Percentiles rank a stretch among this genome's conserved stretches.
Conservation (phyloP, 345 rosid genomes). For the Garcia nutans region DNA sequence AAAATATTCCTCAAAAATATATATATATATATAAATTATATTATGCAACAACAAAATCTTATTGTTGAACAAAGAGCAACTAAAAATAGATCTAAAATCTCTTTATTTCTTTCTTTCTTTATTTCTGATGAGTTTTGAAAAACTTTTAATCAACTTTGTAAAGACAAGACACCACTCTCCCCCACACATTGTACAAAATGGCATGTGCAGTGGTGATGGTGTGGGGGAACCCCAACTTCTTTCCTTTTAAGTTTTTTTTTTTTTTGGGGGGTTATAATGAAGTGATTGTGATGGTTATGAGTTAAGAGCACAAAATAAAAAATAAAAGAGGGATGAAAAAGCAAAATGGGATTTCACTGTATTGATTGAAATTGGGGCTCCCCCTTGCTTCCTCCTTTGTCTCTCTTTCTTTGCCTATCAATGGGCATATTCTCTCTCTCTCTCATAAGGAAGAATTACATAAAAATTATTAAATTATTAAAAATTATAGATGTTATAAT, state of each 20-base stretch:
- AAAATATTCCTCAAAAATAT: no score
- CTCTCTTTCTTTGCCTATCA: slow-evolving; percentile 27
- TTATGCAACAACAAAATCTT: no score
- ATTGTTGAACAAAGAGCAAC: slow-evolving; percentile 14
- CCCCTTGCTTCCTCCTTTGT: slow-evolving; percentile 56
- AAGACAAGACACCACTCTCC: slow-evolving; percentile 45
- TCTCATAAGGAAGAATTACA: no score
- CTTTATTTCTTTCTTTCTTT: not conserved
- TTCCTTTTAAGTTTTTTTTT: not conserved
- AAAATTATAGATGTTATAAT: no score
- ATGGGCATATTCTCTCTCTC: slow-evolving; percentile 3
- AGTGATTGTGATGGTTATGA: slow-evolving; percentile 25
- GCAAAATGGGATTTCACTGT: slow-evolving; percentile 8
- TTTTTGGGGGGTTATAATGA: no score
- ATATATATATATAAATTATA: no score
- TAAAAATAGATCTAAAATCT: slow-evolving; percentile 4
- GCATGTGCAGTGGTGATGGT: slow-evolving; percentile 49
- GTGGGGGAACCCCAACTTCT: slow-evolving; percentile 24
- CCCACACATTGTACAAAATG: no score
- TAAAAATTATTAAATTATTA: not conserved
- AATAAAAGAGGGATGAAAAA: not conserved
- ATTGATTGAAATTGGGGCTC: slow-evolving; percentile 51
- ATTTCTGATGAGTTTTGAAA: not conserved
- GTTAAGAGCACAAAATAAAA: not conserved
- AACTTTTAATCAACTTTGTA: not conserved